A percentile compares a stretch with the other conserved stretches of the same genome.
These are phyloP conservation scores for Nelumbo lutea DNA, from an alignment of 164 flowering plant species.

Conservation along the genomic window DNA sequence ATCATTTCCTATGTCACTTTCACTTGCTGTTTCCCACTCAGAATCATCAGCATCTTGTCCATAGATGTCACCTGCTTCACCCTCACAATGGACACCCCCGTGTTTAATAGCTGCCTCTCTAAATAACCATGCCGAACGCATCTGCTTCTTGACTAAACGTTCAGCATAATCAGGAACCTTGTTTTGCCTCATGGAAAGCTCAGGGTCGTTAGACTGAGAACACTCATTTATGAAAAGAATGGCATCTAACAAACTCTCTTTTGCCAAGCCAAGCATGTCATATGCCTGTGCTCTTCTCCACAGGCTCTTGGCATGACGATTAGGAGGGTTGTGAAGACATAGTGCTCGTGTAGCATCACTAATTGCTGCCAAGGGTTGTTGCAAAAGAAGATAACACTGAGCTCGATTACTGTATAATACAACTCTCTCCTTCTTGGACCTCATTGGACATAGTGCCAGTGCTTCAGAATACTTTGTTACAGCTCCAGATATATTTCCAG, in stretches of 20 bases:
- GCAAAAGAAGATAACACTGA: conserved; percentile 88
- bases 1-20: conserved; percentile 89
- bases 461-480: conserved; percentile 95
- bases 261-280: conserved; percentile 94
- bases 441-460: conserved; percentile 78
- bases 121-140: conserved; percentile 98
- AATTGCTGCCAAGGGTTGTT: conserved; percentile 88
- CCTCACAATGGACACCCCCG: conserved; percentile 77
- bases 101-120: conserved; percentile 86
- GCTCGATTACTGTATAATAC: conserved; percentile 95
- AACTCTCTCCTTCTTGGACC: conserved; percentile 86
- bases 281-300: conserved; percentile 99
- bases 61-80: conserved; percentile 54
- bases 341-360: conserved; percentile 95
- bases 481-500: conserved; percentile 90
- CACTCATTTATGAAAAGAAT: conserved; percentile 93
- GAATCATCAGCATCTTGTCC: conserved; percentile 87
- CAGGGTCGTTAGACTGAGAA: conserved; percentile 90
- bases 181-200: conserved; percentile 75
- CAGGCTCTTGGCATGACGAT: conserved; percentile 94
- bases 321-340: conserved; percentile 81
- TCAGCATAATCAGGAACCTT: conserved; percentile 99
- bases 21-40: conserved; percentile 99
- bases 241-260: conserved; percentile 96
- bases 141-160: conserved; percentile 88